Percentiles rank a stretch among this genome's conserved stretches.
Conservation (phyloP, 176 grass and related monocot species). For the Elymus sibiricus region DNA sequence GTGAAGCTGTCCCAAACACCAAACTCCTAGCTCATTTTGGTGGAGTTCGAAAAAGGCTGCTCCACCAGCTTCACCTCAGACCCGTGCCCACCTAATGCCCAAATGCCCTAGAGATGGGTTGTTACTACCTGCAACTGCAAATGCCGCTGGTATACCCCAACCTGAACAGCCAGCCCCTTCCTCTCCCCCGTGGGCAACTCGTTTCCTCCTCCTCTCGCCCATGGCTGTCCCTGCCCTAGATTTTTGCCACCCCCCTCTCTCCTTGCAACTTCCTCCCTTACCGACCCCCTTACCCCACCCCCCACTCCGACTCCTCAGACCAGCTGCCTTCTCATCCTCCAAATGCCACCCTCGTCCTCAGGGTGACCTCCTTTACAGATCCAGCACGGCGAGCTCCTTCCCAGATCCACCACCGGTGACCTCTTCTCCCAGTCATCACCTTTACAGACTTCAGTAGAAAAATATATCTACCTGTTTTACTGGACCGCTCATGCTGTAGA, state of each 20-base stretch:
- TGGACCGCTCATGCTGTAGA: too few species aligned
- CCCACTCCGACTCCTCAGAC: not conserved
- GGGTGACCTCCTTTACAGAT: too few species aligned
- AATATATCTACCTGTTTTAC: too few species aligned
- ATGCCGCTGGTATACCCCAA: not conserved
- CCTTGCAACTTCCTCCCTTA: not conserved
- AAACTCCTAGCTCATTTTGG: not conserved
- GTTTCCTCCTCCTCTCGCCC: not conserved
- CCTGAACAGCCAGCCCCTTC: not conserved
- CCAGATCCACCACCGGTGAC: not conserved
- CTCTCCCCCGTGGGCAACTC: not conserved
- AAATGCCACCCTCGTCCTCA: not conserved
- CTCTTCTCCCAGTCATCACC: too few species aligned
- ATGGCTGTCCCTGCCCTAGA: not conserved
- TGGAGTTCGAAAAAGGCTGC: not conserved
- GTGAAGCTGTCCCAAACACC: not conserved
- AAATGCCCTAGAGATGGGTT: not conserved
- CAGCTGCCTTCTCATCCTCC: not conserved
- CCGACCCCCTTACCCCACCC: not conserved
- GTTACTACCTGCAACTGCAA: not conserved
- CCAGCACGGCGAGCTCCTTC: not conserved
- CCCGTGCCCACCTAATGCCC: not conserved
- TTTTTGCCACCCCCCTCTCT: not conserved
- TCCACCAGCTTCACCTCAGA: not conserved
- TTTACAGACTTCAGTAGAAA: not conserved